Evolutionary conservation across 176 grass and related monocot genomes (phyloP), one percentile per base, ranked within the genome.

Genomic region (Ananas comosus): DNA sequence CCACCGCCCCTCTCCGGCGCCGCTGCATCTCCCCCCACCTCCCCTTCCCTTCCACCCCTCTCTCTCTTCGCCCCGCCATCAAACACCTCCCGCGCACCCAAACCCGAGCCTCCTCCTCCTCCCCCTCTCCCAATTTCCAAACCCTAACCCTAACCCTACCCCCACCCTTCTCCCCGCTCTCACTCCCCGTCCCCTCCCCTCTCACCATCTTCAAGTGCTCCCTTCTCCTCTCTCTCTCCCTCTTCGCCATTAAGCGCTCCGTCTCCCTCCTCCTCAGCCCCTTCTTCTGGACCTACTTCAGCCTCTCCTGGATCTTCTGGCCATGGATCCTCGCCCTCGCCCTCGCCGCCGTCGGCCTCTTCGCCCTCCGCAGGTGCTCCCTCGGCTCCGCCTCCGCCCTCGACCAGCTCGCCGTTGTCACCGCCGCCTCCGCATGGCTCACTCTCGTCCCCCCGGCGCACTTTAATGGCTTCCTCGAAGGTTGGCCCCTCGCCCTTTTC

Each of bases 261-360:
- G 3, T 24, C 47, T 19, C 70, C 21, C 50, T 80, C 59, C 51
- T 80, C 19, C 51, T 74, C 63, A 29, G 50, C 51, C 78, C 78
- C 28, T 80, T 80, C 70, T 74, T 73, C 78, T 80, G 78, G 78
- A 61, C 78, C 64, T 67, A 72, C 21, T 74, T 80, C 51, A 73
- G 70, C 51, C 67, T 66, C 16, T 16, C 63, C 65, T 80, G 78
- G 78, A 22, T 80, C 63, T 80, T 80, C 70, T 80, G 71, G 70
- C 78, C 78, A 3, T 73, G 63, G 70, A 23, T 68, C 63, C 11
- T 56, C 29, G 75, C 75, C 9, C 12, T 29, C 29, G 18, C 21
- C 65, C 21, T 80, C 63, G 63, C 33, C 9, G 42, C 48, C 64
- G 73, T 27, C 25, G 78, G 78, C 49, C 33, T 80, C 33, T 68